Base-by-base conservation (phyloP, 1,284 basidiomycete species). In the Cryptococcus sp. region DNA sequence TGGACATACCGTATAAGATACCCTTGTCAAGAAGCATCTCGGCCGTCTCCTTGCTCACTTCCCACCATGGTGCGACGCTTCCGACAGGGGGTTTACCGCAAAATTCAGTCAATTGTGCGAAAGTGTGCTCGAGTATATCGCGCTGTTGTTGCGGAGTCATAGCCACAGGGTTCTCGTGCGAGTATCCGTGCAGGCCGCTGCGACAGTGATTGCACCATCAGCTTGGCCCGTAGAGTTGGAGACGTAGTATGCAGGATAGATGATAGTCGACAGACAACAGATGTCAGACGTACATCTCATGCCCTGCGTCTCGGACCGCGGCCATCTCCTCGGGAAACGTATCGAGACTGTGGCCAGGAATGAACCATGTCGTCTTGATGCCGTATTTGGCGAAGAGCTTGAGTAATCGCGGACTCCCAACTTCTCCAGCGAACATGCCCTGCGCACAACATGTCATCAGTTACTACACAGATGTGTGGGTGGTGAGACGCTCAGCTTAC, bases 31-130 rank as follows among this genome's bases (percentile, higher is more conserved):
- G 81, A 19, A 90, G 77, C 27, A 90, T 79, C n/a, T 84, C 78
- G 0, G 84, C 85, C 1, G 85, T 85, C 73, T 89, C 88, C 59
- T 83, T 84, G 76, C 84, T 87, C 1, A 84, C 85, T 73, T 91
- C 88, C 87, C 88, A 91, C 87, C 88, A 90, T 0, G 88, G 87
- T 10, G 88, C 87, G 39, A 89, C 87, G 56, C 81, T 81, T 16
- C 86, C 85, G 69, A 84, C 84, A 0, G 88, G 88, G 17, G 87
- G 82, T 23, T 84, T 79, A 56, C 85, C 80, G 69, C 86, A 87
- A 72, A 91, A 90, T 6, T 84, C 80, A 4, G 88, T 89, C 52
- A 90, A 78, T 35, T 87, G 80, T 16, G 84, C 78, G 74, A 83
- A 83, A 0, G 88, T 90, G 67, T 87, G 81, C 56, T 88, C 84